Conservation (phyloP, 192 early-diverging fungal species). For the Phycomyces nitens region DNA sequence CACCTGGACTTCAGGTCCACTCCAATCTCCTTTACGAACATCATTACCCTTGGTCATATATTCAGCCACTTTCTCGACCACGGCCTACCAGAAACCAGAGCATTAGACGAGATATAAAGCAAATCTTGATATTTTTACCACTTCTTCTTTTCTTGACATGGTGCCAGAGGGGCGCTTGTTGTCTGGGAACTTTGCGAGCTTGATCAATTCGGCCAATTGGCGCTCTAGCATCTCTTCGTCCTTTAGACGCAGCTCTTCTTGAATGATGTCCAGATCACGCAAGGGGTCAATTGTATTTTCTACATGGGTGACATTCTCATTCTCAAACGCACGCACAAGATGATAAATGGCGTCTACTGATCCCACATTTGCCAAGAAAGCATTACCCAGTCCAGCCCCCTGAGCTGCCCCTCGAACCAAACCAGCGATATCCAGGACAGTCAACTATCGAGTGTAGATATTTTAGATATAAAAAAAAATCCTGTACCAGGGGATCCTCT, state of each 20-base stretch:
- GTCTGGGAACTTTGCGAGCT: constrained; percentile 66
- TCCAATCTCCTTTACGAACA: constrained; percentile 65
- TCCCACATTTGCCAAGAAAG: constrained; percentile 74
- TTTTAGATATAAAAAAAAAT: no score
- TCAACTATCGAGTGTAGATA: constrained; percentile 32
- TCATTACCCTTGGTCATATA: constrained; percentile 64
- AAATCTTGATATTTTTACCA: constrained; percentile 22
- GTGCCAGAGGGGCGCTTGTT: constrained; percentile 68
- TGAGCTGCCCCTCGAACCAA: constrained; percentile 62
- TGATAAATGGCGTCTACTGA: constrained; percentile 60
- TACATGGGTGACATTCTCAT: constrained; percentile 60
- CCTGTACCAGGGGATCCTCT: no score
- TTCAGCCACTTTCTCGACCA: constrained; percentile 45
- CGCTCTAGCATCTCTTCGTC: constrained; percentile 60
- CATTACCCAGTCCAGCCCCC: constrained; percentile 68
- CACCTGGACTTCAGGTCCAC: constrained; percentile 59
- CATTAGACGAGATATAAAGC: neutral
- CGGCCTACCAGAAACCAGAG: neutral
- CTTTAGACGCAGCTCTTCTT: constrained; percentile 70
- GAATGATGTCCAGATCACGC: constrained; percentile 76
- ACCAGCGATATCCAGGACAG: constrained; percentile 81
- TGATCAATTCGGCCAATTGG: constrained; percentile 63
- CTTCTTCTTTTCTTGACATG: constrained; percentile 86
- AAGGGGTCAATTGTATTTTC: constrained; percentile 68
- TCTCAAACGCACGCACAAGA: constrained; percentile 70